These are phyloP conservation scores for Fusarium verticillioides DNA, from an alignment of 2,329 filamentous ascomycete genomes.

Conservation along the genomic window DNA sequence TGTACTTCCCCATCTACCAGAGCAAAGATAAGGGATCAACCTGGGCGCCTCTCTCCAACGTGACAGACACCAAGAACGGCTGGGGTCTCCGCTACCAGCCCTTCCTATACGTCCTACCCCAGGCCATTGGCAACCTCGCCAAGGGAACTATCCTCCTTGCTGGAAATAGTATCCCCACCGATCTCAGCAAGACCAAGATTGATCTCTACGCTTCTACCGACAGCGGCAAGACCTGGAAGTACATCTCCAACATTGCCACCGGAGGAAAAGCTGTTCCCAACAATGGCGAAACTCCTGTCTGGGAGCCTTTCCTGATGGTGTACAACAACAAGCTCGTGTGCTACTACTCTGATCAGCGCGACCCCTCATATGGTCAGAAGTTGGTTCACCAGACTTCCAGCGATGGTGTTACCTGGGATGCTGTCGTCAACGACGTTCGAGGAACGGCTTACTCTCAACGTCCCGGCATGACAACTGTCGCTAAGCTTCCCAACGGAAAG, in stretches of 20 bases:
- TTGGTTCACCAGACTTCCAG: conserved; percentile 70
- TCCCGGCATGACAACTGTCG: conserved; percentile 23
- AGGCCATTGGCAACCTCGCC: conserved; percentile 64
- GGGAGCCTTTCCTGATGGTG: conserved; percentile 30
- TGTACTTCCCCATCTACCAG: conserved; percentile 64
- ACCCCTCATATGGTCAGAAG: conserved; percentile 21
- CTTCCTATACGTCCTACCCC: conserved; percentile 70
- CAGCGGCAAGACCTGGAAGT: conserved; percentile 16
- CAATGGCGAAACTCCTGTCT: conserved; percentile 14
- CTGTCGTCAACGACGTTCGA: conserved; percentile 66
- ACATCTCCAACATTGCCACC: conserved; percentile 18
- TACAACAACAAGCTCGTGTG: conserved; percentile 10
- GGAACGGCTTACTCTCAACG: conserved; percentile 51
- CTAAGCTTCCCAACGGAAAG: conserved; percentile 2
- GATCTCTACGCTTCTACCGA: conserved; percentile 25
- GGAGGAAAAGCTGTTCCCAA: conserved; percentile 9
- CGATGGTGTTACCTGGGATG: conserved; percentile 71
- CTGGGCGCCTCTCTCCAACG: conserved; percentile 70
- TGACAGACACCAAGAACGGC: conserved; percentile 70
- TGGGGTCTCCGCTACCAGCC: conserved; percentile 78
- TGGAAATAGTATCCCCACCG: not conserved
- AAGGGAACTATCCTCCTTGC: conserved; percentile 45
- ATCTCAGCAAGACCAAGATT: conserved; percentile 17
- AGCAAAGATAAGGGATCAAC: conserved; percentile 63
- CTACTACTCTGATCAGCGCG: conserved; percentile 26